Base-by-base conservation (phyloP, 2,329 filamentous ascomycete species). In the Zymoseptoria passerinii region DNA sequence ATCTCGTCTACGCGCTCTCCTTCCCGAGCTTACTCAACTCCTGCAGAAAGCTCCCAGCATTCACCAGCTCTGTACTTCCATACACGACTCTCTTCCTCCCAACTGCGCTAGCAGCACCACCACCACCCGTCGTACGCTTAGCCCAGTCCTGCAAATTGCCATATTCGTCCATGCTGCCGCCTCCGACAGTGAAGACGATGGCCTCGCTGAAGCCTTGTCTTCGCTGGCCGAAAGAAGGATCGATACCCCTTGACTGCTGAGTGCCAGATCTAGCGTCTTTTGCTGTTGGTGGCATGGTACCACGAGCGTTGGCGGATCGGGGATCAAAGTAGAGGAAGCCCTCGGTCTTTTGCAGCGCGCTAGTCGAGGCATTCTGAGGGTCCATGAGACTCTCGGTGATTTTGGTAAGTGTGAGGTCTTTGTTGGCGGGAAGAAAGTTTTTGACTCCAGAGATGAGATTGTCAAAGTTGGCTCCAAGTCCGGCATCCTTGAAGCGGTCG, bases 351-450 rank as follows among this genome's bases (percentile, higher is more conserved):
- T 90, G 88, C 64, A 99, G 94, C 27, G 94, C 94, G 27, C 88
- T 92, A 5, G 90, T 92, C 3, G 90, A 90, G 2, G 94, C 92
- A 9, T 90, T 85, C 51, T 90, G 83, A 0, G 94, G 94, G 70
- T 99, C 94, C 92, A 99, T 99, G 68, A 99, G 87, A 1, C 90
- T 95, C 74, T 99, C 94, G 48, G 94, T 92, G 70, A 99, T 96
- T 76, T 97, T 97, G 58, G 95, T 99, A 55, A 99, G 83, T 0
- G 94, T 97, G 8, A 97, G 82, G 71, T 99, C 95, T 67, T 92
- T 90, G 76, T 99, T 95, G 13, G 85, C 90, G 0, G 95, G 94
- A n/a, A 99, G 78, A 75, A 99, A 95, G 75, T 96, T 97, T 77
- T 97, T 99, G 70, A 99, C 92, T 50, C 92, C 92, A 5, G 90